Conservation (phyloP, 2,329 filamentous ascomycete species). For the Aspergillus terreus region DNA sequence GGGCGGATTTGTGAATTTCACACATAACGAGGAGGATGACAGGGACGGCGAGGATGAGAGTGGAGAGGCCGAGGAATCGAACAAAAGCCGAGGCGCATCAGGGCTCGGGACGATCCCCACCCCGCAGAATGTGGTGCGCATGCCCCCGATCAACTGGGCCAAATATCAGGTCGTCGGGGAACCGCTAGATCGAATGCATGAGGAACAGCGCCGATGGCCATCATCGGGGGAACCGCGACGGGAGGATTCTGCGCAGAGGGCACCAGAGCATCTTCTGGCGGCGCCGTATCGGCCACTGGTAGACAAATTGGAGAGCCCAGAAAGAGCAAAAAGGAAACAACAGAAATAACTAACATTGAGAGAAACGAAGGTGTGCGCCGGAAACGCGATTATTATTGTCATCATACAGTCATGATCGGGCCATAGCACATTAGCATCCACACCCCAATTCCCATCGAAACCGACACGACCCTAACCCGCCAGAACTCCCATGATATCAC, state of each 20-base stretch:
- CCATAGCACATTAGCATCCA: conserved; percentile 6
- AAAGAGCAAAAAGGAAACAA: conserved; percentile 30
- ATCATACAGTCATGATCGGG: conserved; percentile 1
- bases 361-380: background rate
- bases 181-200: conserved; percentile 77
- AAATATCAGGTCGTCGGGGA: conserved; percentile 90
- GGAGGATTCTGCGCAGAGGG: conserved; percentile 31
- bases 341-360: conserved; percentile 28
- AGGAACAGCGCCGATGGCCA: conserved; percentile 69
- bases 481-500: background rate
- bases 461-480: background rate
- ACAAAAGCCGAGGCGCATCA: conserved; percentile 4
- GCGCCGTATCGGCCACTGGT: conserved; percentile 59
- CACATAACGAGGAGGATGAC: conserved; percentile 35
- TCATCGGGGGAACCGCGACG: conserved; percentile 38
- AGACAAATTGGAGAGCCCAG: conserved; percentile 45
- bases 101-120: conserved; percentile 65
- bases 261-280: conserved; percentile 51
- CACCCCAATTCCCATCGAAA: background rate
- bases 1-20: conserved; percentile 33
- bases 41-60: conserved; percentile 27
- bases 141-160: conserved; percentile 88
- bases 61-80: conserved; percentile 13
- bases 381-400: background rate
- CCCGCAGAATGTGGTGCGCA: conserved; percentile 77